These are phyloP conservation scores for Apium graveolens DNA, from an alignment of 129 eudicot genomes.

Conservation along the genomic window DNA sequence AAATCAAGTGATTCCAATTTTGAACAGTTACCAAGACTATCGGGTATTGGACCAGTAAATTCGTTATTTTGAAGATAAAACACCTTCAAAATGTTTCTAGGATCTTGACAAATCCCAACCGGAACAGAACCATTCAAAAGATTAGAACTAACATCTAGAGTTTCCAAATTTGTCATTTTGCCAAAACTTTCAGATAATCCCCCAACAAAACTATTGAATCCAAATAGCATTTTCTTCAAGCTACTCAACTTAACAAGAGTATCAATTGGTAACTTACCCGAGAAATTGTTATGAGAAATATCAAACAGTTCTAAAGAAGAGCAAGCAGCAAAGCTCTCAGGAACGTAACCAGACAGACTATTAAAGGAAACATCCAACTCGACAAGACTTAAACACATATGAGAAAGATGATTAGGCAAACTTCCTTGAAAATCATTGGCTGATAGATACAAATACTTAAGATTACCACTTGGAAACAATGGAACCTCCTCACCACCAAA, in stretches of 20 bases:
- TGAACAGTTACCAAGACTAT: constrained; percentile 55
- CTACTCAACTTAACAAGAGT: constrained; percentile 35
- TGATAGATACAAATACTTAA: constrained; percentile 41
- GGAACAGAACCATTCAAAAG: constrained; percentile 46
- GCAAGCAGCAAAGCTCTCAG: constrained; percentile 44
- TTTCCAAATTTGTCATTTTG: constrained; percentile 36
- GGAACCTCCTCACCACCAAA: constrained; percentile 42
- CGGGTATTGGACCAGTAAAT: constrained; percentile 58
- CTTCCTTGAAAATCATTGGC: constrained; percentile 40
- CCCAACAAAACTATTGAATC: constrained; percentile 54
- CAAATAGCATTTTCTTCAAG: constrained; percentile 34
- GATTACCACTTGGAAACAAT: constrained; percentile 22
- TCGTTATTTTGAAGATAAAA: constrained; percentile 72
- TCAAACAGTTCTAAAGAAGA: constrained; percentile 39
- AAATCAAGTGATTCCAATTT: constrained; percentile 73
- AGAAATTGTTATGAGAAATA: constrained; percentile 46
- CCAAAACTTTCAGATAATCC: constrained; percentile 42
- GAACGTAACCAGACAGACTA: constrained; percentile 44
- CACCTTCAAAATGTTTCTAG: constrained; percentile 35
- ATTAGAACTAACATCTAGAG: constrained; percentile 64
- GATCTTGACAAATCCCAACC: constrained; percentile 41
- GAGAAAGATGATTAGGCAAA: constrained; percentile 24
- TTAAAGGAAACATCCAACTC: constrained; percentile 50
- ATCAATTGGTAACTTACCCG: constrained; percentile 61
- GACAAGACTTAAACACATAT: constrained; percentile 36